Conservation (phyloP, 306 rosid species). For the Mimosa bimucronata region DNA sequence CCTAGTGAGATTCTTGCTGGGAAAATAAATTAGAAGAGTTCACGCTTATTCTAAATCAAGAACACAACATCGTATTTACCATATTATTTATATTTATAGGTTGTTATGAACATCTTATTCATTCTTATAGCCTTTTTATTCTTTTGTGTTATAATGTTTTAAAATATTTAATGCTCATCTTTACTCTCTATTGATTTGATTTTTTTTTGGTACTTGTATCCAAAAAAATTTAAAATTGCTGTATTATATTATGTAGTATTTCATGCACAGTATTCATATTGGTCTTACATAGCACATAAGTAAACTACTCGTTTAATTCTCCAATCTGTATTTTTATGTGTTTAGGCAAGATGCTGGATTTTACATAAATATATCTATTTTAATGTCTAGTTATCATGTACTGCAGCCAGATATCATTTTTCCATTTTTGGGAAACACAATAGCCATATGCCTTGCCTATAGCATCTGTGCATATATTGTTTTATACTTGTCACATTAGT, state of each 20-base stretch:
- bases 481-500: background rate
- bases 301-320: constrained; percentile 1
- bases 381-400: background rate
- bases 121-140: background rate
- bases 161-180: background rate
- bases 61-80: no score
- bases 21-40: no score
- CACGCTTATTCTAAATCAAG: no score
- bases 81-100: no score
- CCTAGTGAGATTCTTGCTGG: no score
- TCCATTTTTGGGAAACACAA: constrained; percentile 18
- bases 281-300: background rate
- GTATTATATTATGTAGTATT: background rate
- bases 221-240: background rate
- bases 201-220: background rate
- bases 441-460: constrained; percentile 11
- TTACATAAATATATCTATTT: constrained; percentile 14
- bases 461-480: constrained; percentile 8
- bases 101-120: background rate
- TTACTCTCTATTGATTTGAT: background rate
- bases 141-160: no score
- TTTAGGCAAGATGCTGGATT: constrained; percentile 10
- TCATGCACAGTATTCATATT: background rate
- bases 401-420: constrained; percentile 28
- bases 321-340: constrained; percentile 14